Conservation (phyloP, 306 rosid species). For the Cucurbita moschata region DNA sequence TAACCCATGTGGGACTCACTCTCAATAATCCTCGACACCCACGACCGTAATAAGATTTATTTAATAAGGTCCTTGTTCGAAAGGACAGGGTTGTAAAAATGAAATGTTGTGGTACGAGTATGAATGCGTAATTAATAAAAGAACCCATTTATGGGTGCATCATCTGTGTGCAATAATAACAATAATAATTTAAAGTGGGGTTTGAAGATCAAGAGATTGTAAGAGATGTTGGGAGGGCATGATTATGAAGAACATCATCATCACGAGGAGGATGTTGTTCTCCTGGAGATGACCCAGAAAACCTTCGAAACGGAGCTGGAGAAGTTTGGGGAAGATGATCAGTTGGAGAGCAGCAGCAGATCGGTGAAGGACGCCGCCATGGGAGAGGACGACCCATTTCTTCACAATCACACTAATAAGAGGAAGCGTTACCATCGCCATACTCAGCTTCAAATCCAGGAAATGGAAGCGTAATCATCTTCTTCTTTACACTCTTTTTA, state of each 20-base stretch:
- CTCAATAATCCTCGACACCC: no score
- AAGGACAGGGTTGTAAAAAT: no score
- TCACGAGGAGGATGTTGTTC: not conserved
- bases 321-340: constrained; percentile 26
- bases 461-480: constrained; percentile 51
- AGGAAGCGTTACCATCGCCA: constrained; percentile 52
- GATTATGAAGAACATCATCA: not conserved
- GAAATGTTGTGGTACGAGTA: no score
- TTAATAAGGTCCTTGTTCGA: no score
- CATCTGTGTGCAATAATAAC: no score
- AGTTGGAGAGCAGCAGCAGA: constrained; percentile 26
- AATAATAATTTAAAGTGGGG: no score
- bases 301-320: constrained; percentile 63
- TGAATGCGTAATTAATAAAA: not conserved
- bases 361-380: constrained; percentile 30
- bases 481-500: not conserved
- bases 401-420: constrained; percentile 17
- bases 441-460: constrained; percentile 37
- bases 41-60: no score
- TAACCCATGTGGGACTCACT: no score
- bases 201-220: no score
- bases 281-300: constrained; percentile 48
- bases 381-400: constrained; percentile 27
- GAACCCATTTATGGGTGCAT: not conserved
- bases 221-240: not conserved